phyloP scores from a whole-genome alignment of 805 yeast species.

The Metschnikowia matae region DNA sequence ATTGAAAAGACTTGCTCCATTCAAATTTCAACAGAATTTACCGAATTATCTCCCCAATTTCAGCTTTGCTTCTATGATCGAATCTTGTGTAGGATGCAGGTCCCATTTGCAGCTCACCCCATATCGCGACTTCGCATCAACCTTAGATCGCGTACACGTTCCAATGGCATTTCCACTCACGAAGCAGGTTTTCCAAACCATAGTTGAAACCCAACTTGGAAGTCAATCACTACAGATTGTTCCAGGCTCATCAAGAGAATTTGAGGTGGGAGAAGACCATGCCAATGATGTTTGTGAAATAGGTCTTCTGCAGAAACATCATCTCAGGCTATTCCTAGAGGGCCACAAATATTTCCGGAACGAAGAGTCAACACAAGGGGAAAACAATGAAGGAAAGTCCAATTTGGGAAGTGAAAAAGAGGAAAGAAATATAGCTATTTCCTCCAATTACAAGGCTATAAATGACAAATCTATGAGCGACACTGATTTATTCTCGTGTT shows the following conservation, averaged over 20 bases:
- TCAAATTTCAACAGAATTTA: no score
- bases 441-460: neutral
- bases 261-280: slow-evolving; percentile 1
- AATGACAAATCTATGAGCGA: neutral
- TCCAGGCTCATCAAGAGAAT: neutral
- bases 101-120: neutral
- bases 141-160: neutral
- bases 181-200: slow-evolving; percentile 1
- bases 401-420: no score
- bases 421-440: no score
- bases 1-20: no score
- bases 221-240: slow-evolving; percentile 10
- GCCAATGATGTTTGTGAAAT: slow-evolving; percentile 22
- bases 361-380: neutral
- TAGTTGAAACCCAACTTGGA: neutral
- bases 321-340: slow-evolving; percentile 29
- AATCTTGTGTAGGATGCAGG: no score
- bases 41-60: no score
- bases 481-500: slow-evolving; percentile 8
- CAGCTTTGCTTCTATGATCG: neutral
- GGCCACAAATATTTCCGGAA: slow-evolving; percentile 20
- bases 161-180: slow-evolving; percentile 7
- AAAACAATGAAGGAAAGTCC: no score
- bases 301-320: slow-evolving; percentile 29
- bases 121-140: neutral